Percentiles rank a stretch among this genome's conserved stretches.
phyloP scores from a whole-genome alignment of 2,329 filamentous ascomycete species.

The Ophiocordyceps sinensis region DNA sequence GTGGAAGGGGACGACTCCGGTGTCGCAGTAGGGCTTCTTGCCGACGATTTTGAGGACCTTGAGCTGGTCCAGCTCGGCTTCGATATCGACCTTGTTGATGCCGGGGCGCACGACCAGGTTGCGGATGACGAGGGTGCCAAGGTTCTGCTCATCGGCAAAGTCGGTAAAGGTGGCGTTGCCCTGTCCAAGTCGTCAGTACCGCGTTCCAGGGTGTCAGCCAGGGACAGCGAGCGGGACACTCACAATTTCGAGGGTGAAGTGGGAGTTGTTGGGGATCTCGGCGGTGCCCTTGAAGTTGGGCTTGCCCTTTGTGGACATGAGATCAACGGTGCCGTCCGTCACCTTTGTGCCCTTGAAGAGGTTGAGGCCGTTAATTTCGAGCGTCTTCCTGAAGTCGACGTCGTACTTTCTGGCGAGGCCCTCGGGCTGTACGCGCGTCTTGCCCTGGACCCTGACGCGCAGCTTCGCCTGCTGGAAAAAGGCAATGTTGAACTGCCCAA shows the following conservation, averaged over 20 bases:
- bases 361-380: constrained; percentile 36
- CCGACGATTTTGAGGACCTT: constrained; percentile 26
- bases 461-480: constrained; percentile 36
- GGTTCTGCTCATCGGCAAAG: constrained; percentile 31
- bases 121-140: constrained; percentile 43
- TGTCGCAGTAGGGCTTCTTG: constrained; percentile 34
- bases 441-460: constrained; percentile 34
- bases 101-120: constrained; percentile 46
- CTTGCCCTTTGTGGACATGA: constrained; percentile 22
- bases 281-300: constrained; percentile 48
- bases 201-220: neutral
- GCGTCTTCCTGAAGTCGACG: constrained; percentile 41
- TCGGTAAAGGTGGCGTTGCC: constrained; percentile 51
- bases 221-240: constrained; percentile 11
- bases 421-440: constrained; percentile 34
- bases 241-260: constrained; percentile 50
- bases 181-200: constrained; percentile 13
- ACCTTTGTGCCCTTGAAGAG: constrained; percentile 41
- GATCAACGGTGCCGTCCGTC: constrained; percentile 31
- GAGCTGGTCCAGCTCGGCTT: constrained; percentile 35
- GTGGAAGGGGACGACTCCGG: constrained; percentile 38
- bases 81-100: constrained; percentile 39
- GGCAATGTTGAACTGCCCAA: constrained; percentile 40
- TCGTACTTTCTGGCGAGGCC: constrained; percentile 32
- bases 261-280: constrained; percentile 48